Conservation (phyloP, 176 grass and related monocot species). For the Musa beccarii region DNA sequence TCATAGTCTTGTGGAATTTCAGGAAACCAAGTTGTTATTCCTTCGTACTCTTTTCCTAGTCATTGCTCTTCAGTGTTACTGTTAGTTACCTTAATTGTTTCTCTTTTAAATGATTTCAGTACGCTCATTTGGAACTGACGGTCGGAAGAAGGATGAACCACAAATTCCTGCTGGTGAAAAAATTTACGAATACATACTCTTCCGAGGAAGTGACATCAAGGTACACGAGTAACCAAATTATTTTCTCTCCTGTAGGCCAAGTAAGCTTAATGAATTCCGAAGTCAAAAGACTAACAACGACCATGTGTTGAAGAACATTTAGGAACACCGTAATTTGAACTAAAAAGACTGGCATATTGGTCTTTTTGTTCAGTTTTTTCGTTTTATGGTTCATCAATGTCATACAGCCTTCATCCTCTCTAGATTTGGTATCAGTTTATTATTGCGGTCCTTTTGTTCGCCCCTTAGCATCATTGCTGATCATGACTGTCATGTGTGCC, state of each 20-base stretch:
- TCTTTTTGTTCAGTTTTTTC: neutral
- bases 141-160: slow-evolving; percentile 70
- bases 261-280: neutral
- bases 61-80: neutral
- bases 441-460: neutral
- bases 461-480: neutral
- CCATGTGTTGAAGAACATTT: neutral
- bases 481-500: no score
- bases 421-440: neutral
- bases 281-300: neutral
- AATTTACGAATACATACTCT: slow-evolving; percentile 90
- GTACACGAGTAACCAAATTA: slow-evolving; percentile 22
- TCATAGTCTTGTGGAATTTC: neutral
- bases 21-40: neutral
- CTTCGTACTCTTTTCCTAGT: neutral
- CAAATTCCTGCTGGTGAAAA: slow-evolving; percentile 82
- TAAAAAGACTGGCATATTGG: neutral
- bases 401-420: neutral
- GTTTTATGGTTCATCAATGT: neutral
- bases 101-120: slow-evolving; percentile 35
- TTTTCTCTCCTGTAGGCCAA: neutral
- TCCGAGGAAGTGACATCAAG: slow-evolving; percentile 92
- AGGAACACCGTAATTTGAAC: neutral
- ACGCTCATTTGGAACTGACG: slow-evolving; percentile 81
- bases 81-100: neutral